Percentiles rank a stretch among this genome's conserved stretches.
These are phyloP conservation scores for Chalaropsis ovoidea DNA, from an alignment of 2,329 filamentous ascomycete genomes.

Conservation along the genomic window DNA sequence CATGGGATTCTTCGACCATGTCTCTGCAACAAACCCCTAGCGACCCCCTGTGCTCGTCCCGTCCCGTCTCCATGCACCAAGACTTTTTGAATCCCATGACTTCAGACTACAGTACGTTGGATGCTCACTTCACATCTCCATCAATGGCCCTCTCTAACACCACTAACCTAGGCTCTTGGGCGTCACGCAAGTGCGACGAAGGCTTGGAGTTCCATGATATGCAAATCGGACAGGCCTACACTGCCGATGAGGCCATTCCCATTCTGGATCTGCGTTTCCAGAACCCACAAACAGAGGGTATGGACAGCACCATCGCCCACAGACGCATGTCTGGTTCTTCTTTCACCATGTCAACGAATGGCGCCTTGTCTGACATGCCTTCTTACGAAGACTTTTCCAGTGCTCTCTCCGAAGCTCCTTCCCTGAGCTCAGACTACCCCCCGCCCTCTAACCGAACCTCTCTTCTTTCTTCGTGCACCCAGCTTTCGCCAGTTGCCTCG, in stretches of 20 bases:
- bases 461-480: slow-evolving; percentile 55
- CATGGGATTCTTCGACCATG: slow-evolving; percentile 49
- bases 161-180: slow-evolving; percentile 15
- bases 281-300: slow-evolving; percentile 42
- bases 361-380: slow-evolving; percentile 55
- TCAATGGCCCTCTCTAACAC: neutral
- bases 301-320: slow-evolving; percentile 31
- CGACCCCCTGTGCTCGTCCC: slow-evolving; percentile 40
- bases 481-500: slow-evolving; percentile 62
- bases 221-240: slow-evolving; percentile 52
- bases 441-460: slow-evolving; percentile 57
- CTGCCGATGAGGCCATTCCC: slow-evolving; percentile 52
- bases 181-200: slow-evolving; percentile 43
- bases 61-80: slow-evolving; percentile 49
- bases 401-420: slow-evolving; percentile 55
- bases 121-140: neutral
- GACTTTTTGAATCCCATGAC: slow-evolving; percentile 42
- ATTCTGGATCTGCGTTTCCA: slow-evolving; percentile 51
- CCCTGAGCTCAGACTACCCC: slow-evolving; percentile 57
- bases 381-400: slow-evolving; percentile 63
- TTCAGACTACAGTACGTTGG: slow-evolving; percentile 41
- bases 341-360: slow-evolving; percentile 59
- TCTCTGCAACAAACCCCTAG: slow-evolving; percentile 43
- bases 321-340: slow-evolving; percentile 63
- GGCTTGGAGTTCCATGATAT: slow-evolving; percentile 48